phyloP scores from a whole-genome alignment of 352 stramenopile genomes.

The Pythium dissimile region DNA sequence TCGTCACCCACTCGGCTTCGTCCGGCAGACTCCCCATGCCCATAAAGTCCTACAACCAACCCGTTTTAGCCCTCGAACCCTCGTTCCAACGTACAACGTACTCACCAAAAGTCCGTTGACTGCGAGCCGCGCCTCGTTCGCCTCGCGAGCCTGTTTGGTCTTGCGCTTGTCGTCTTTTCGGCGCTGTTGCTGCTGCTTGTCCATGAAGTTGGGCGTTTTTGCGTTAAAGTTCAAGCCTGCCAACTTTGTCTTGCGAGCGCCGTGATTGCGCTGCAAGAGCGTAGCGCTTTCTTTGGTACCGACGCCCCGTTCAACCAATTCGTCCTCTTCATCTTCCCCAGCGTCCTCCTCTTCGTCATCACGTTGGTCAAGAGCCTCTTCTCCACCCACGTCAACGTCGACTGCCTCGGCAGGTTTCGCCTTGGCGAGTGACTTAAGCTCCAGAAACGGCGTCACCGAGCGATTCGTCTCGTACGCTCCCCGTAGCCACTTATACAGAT shows the following conservation, averaged over 20 bases:
- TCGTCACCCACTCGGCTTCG: conserved; percentile 70
- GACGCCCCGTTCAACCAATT: conserved; percentile 21
- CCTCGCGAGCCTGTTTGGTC: conserved; percentile 53
- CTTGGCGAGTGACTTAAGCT: conserved; percentile 40
- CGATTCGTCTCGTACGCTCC: conserved; percentile 58
- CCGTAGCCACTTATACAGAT: conserved; percentile 83
- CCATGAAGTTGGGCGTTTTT: conserved; percentile 23
- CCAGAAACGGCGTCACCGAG: conserved; percentile 54
- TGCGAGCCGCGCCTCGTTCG: conserved; percentile 39
- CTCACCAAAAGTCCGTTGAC: conserved; percentile 53
- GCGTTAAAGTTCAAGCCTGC: conserved; percentile 13
- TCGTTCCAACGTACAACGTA: neutral
- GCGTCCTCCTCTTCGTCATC: conserved; percentile 27
- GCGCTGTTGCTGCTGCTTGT: conserved; percentile 28
- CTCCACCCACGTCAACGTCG: neutral
- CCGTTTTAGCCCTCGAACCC: neutral
- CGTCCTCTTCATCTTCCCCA: conserved; percentile 25
- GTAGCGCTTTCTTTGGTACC: conserved; percentile 37
- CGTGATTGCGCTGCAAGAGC: conserved; percentile 30
- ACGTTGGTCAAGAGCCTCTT: conserved; percentile 2
- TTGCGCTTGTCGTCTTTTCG: conserved; percentile 33
- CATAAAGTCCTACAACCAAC: conserved; percentile 48
- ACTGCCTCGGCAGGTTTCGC: neutral
- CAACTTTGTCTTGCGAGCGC: neutral
- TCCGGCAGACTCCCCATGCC: conserved; percentile 71